Base-by-base conservation (phyloP, 1,139 yeast species). In the Candida tetrigidarum region DNA sequence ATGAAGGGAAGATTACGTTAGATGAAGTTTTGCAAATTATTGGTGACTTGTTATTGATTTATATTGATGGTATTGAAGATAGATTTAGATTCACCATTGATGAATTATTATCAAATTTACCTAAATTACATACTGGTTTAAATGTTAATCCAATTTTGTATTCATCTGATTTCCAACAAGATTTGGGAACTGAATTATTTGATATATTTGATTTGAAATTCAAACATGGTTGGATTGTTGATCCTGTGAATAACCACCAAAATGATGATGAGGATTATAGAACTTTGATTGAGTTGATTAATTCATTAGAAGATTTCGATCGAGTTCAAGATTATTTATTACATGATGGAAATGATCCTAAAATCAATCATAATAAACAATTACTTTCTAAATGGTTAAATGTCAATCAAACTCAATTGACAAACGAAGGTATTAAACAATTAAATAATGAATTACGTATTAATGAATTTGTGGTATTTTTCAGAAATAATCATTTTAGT, bases 401-500 rank as follows among this genome's bases (percentile, higher is more conserved):
- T 7, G 60, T 63, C 14, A 81, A 86, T 50, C 76, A 80, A 3
- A 83, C 96, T 0, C 96, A 91, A 58, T 66, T 90, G 54, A 88
- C 97, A 0, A 67, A 66, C 1, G 64, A 68, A 42, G 97, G 97
- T 0, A 60, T 89, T 16, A 49, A 59, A 3, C 58, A 73, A 12
- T 61, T 87, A 40, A 62, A 71, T 41, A 65, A 72, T 11, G 73
- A 75, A 18, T 65, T 83, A 27, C 49, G 47, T 2, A 46, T 53
- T 4, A 70, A 67, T 41, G 67, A 68, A 35, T 73, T 86, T 49
- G 75, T 83, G 1, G 81, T 91, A 0, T 77, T 91, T 48, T 91
- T 91, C 69, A 73, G 96, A 55, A 91, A 91, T 62, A 89, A 90
- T 62, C 97, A 90, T 63, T 91, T 88, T 63, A 79, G 80, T 48